Evolutionary conservation across 2,329 filamentous ascomycete species (phyloP), one percentile per base, ranked within the genome.

Genomic region (Alternaria sp.): DNA sequence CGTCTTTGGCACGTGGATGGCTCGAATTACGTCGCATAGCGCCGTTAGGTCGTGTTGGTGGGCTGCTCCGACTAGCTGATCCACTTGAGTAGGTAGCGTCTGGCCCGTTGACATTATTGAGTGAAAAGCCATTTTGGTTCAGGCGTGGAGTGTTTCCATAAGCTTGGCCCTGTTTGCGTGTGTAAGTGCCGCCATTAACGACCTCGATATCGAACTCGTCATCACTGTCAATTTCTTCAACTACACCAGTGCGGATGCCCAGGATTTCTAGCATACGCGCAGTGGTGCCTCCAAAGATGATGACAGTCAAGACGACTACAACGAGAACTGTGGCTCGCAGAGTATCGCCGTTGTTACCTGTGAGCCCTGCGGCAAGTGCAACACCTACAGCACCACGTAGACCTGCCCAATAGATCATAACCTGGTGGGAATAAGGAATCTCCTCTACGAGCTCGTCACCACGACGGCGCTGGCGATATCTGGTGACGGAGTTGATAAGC

Each of bases 361-460:
- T 90, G 48, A 99, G 85, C 27, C 96, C 91, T 22, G 94, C 94
- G 32, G 95, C 95, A 48, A 99, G 85, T 2, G 95, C 95, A 36
- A 99, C 95, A 59, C 95, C 95, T 70, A 99, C 95, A 48, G 95
- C 95, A 71, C 95, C 95, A 64, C 95, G 92, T 30, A 99, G 85
- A 27, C 95, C 95, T 16, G 95, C 95, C 95, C 95, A 99, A 82
- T 97, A 99, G n/a, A 99, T 87, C 95, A 99, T 98, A n/a, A 92
- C 93, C 80, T 98, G 95, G 80, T 98, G 97, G 70, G 92, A 93
- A 75, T 93, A 96, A 0, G 95, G 95, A 36, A 99, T 83, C 78
- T 98, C 95, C 16, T 88, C 87, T 5, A 90, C 87, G 59, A 97
- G 91, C 58, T 84, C 85, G 4, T 66, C 62, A 25, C 93, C 93